These are phyloP conservation scores for Chlorella sp. DNA, from an alignment of 139 green algal species.

Conservation along the genomic window DNA sequence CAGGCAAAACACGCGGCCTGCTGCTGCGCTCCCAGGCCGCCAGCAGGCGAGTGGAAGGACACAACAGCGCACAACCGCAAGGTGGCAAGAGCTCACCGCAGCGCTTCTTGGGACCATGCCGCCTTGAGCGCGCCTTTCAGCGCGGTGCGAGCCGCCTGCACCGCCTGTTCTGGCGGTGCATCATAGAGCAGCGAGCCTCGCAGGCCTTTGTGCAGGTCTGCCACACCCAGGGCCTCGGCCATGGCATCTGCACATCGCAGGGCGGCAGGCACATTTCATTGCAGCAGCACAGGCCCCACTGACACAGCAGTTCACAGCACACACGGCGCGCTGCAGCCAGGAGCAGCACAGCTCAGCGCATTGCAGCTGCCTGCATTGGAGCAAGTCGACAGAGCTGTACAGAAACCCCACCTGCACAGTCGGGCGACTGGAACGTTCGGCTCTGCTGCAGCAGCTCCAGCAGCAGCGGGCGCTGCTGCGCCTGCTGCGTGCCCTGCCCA, in stretches of 20 bases:
- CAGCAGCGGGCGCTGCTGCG: constrained; percentile 2
- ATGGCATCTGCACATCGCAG: constrained; percentile 28
- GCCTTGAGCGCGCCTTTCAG: constrained; percentile 4
- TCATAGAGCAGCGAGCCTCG: constrained; percentile 6
- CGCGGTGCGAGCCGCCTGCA: neutral
- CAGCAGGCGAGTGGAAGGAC: no score
- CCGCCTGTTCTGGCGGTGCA: neutral
- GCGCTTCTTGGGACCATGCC: constrained; percentile 39
- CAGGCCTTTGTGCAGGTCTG: constrained; percentile 15
- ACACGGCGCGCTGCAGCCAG: no score
- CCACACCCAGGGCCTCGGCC: constrained; percentile 14
- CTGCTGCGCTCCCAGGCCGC: no score
- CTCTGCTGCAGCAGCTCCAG: constrained; percentile 36
- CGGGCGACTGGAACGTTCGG: constrained; percentile 33
- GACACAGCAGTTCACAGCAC: no score
- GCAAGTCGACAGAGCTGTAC: no score
- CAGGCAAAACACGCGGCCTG: no score
- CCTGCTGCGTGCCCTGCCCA: neutral
- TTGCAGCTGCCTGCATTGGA: no score
- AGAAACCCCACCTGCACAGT: constrained; percentile 7
- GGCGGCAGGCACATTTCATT: no score
- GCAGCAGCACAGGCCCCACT: no score
- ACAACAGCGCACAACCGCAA: neutral
- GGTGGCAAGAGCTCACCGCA: neutral
- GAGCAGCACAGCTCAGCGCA: neutral